phyloP scores from a whole-genome alignment of 208 protist species.

The Angomonas ambiguus region DNA sequence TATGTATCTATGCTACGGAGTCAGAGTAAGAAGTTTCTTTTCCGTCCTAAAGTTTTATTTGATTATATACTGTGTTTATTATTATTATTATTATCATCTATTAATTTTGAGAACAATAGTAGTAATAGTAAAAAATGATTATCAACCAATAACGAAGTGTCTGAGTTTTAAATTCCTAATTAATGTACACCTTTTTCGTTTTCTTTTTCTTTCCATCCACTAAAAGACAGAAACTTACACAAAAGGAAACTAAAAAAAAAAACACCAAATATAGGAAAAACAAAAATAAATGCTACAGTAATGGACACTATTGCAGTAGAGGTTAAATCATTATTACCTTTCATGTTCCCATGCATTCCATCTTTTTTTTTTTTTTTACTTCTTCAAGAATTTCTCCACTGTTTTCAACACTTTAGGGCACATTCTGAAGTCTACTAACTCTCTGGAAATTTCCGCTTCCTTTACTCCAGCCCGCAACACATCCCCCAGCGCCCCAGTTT shows the following conservation, averaged over 20 bases:
- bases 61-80: conserved; percentile 59
- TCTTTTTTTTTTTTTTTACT: conserved; percentile 20
- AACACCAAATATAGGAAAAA: background rate
- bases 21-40: background rate
- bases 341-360: background rate
- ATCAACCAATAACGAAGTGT: too few species aligned
- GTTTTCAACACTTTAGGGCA: conserved; percentile 71
- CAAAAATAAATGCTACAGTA: background rate
- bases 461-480: conserved; percentile 42
- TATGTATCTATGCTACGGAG: background rate
- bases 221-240: conserved; percentile 2
- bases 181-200: too few species aligned
- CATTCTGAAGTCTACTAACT: conserved; percentile 78
- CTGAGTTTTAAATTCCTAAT: too few species aligned
- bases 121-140: too few species aligned
- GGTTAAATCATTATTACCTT: background rate
- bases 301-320: background rate
- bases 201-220: background rate
- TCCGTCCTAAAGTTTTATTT: conserved; percentile 46
- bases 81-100: conserved; percentile 14
- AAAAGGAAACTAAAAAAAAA: background rate
- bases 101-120: background rate
- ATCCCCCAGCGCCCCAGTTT: conserved; percentile 57
- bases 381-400: conserved; percentile 69
- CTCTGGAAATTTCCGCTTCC: conserved; percentile 57